A percentile compares a stretch with the other conserved stretches of the same genome.
These are phyloP conservation scores for Sphaceloma murrayae DNA, from an alignment of 2,329 filamentous ascomycete genomes.

Conservation along the genomic window DNA sequence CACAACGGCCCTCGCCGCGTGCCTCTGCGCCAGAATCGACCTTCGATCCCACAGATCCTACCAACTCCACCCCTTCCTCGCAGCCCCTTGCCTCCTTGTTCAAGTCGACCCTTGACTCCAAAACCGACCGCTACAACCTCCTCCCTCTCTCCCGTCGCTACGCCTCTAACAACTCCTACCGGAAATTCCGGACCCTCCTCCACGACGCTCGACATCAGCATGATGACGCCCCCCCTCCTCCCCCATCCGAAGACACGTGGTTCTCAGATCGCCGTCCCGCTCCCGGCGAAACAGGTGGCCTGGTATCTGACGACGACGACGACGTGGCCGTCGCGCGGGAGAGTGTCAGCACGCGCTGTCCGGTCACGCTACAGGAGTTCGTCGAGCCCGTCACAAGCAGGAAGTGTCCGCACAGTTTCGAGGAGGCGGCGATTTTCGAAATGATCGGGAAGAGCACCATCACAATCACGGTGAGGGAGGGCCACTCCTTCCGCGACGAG, in stretches of 20 bases:
- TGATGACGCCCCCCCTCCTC: conserved; percentile 46
- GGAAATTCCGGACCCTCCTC: conserved; percentile 50
- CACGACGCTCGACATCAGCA: conserved; percentile 50
- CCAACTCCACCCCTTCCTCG: conserved; percentile 27
- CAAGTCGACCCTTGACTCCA: conserved; percentile 18
- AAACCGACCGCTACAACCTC: conserved; percentile 35
- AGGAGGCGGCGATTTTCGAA: conserved; percentile 53
- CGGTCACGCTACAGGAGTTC: conserved; percentile 56
- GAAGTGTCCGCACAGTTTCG: conserved; percentile 64
- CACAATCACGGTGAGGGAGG: neutral
- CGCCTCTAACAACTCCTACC: conserved; percentile 50
- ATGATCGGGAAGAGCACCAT: conserved; percentile 31
- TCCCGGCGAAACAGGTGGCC: conserved; percentile 31
- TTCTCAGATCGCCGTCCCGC: conserved; percentile 43
- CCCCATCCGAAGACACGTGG: conserved; percentile 51
- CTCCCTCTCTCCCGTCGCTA: conserved; percentile 39
- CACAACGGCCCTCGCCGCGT: conserved; percentile 28
- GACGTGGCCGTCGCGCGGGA: conserved; percentile 59
- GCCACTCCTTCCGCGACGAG: neutral
- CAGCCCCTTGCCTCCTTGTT: conserved; percentile 32
- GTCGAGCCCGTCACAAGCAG: conserved; percentile 56
- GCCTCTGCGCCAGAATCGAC: too few relatives aligned
- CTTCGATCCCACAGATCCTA: conserved; percentile 33
- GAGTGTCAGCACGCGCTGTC: conserved; percentile 58
- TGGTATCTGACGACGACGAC: conserved; percentile 50